These are phyloP conservation scores for Nepenthes mirabilis DNA, from an alignment of 148 eudicot genomes.

Conservation along the genomic window DNA sequence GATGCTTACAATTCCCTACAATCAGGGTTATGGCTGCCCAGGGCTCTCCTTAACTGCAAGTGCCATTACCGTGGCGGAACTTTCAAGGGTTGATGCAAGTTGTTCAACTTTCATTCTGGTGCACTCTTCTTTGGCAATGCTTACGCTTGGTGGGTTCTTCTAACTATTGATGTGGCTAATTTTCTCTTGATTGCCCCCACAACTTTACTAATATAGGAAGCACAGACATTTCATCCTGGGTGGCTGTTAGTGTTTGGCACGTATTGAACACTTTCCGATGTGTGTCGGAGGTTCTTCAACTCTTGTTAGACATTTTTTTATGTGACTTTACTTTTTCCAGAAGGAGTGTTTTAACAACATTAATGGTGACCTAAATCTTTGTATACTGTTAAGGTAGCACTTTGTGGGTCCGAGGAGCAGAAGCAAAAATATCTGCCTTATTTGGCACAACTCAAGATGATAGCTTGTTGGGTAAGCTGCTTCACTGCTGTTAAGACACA, in stretches of 20 bases:
- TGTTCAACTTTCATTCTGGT: conserved; percentile 93
- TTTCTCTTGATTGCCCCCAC: too few relatives aligned
- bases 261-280: too few relatives aligned
- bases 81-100: conserved; percentile 95
- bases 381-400: conserved; percentile 25
- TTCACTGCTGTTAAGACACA: not conserved
- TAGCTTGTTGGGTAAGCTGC: conserved; percentile 76
- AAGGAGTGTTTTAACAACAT: not conserved
- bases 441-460: conserved; percentile 52
- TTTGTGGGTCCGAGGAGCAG: conserved; percentile 80
- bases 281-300: too few relatives aligned
- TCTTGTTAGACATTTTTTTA: too few relatives aligned
- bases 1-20: conserved; percentile 10
- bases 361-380: not conserved
- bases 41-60: conserved; percentile 64
- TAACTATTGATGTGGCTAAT: not conserved
- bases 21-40: conserved; percentile 93
- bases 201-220: too few relatives aligned
- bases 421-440: conserved; percentile 84
- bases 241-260: too few relatives aligned
- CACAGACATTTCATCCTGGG: too few relatives aligned
- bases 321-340: not conserved
- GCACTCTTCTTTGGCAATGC: conserved; percentile 96
- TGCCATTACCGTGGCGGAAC: conserved; percentile 74
- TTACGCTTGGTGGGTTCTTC: conserved; percentile 57